Evolutionary conservation across 176 grass and related monocot genomes (phyloP), one percentile per base, ranked within the genome.

Genomic region (Chrysopogon serrulatus): DNA sequence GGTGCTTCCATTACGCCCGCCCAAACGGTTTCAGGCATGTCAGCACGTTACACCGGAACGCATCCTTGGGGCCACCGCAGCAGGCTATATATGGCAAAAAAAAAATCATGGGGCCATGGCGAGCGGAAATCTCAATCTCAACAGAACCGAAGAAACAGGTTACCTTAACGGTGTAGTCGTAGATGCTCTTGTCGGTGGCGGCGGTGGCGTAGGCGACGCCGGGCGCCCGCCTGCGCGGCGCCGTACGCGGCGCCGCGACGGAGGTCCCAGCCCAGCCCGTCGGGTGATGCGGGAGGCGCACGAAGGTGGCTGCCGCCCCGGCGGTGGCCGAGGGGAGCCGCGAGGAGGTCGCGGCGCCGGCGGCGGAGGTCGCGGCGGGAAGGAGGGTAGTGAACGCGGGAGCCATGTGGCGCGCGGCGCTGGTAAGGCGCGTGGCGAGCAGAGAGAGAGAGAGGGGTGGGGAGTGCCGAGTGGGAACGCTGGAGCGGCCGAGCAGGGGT

Each of bases 161-260:
- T 40, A 95, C 93, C 96, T 99, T 99, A 0, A 94, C 93, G 19
- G 91, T 92, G 84, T 90, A 99, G 59, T 96, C 90, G 81, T 99
- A 79, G 81, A 99, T 82, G 82, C 64, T 94, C 91, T 94, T 96
- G 63, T 94, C 93, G 39, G 91, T 87, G 68, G 93, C 84, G 37
- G 96, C 91, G 48, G 96, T 77, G 35, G 96, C 93, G 76, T 96
- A 96, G 56, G 86, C 91, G 30, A 94, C 88, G 30, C 96, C 91
- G 1, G 90, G 74, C 48, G 77, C 76, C 40, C 78, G 77, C 79
- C 86, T 65, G 57, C 88, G 86, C 21, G 16, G 86, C 21, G 16
- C 31, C 79, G 21, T 21, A 70, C 74, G 70, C 19, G 77, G 45
- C 67, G 79, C 68, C 1, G 76, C 70, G 35, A 68, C 64, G 34